Evolutionary conservation across 495 filamentous ascomycete species (phyloP).

Genomic region (Recurvomyces mirabilis): DNA sequence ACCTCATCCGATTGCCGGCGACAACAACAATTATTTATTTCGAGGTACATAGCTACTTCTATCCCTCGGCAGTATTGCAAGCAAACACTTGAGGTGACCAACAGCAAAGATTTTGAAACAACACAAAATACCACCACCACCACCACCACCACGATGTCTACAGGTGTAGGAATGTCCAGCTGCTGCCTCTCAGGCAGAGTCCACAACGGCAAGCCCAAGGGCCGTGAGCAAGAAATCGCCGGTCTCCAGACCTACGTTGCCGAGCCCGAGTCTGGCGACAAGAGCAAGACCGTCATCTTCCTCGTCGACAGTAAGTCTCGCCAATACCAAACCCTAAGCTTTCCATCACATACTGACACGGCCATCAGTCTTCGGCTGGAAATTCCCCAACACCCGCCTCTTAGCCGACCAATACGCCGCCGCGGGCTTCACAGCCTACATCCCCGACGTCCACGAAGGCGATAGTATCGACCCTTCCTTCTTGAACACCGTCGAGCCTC

Average conservation of each 20-base stretch:
- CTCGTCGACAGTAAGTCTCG: conserved; percentile 20
- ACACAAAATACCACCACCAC: too few relatives aligned
- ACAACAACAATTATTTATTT: too few relatives aligned
- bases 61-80: too few relatives aligned
- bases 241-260: conserved; percentile 24
- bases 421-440: conserved; percentile 24
- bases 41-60: too few relatives aligned
- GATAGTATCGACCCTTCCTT: conserved; percentile 23
- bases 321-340: background rate
- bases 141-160: conserved; percentile 13
- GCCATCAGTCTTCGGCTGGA: conserved; percentile 25
- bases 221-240: conserved; percentile 16
- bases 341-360: background rate
- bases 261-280: conserved; percentile 18
- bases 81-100: background rate
- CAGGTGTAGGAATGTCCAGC: conserved; percentile 18
- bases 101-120: too few relatives aligned
- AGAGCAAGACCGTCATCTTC: conserved; percentile 22
- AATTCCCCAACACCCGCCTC: conserved; percentile 23
- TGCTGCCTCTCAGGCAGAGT: conserved; percentile 27
- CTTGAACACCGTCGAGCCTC: conserved; percentile 27
- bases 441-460: conserved; percentile 27
- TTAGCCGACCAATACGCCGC: conserved; percentile 27
- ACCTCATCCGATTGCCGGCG: too few relatives aligned
- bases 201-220: conserved; percentile 19